Percentiles rank a stretch among this genome's conserved stretches.
phyloP scores from a whole-genome alignment of 164 flowering plant species.

The Buxus sempervirens region DNA sequence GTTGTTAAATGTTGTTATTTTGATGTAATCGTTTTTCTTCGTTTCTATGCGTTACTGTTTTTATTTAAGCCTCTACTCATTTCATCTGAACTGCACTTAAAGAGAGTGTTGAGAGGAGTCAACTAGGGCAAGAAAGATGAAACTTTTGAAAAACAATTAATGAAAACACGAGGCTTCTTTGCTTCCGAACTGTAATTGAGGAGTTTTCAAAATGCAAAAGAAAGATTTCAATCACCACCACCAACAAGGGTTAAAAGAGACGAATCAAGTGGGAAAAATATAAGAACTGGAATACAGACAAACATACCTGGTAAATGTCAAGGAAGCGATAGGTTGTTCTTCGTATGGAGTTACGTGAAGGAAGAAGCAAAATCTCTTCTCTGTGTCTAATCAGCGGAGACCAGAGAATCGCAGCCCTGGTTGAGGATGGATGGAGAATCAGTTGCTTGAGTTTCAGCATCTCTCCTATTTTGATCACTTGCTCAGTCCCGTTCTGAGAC shows the following conservation, averaged over 20 bases:
- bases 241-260: not conserved
- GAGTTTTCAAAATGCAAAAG: not conserved
- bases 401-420: conserved; percentile 11
- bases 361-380: conserved; percentile 14
- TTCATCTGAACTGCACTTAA: conserved; percentile 88
- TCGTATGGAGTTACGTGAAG: conserved; percentile 27
- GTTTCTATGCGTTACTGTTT: too few relatives aligned
- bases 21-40: too few relatives aligned
- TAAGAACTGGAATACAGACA: too few relatives aligned
- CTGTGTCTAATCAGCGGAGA: conserved; percentile 4
- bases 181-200: conserved; percentile 49
- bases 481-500: too few relatives aligned
- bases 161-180: conserved; percentile 35
- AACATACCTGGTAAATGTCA: conserved; percentile 65
- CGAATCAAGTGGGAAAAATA: not conserved
- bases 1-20: too few relatives aligned
- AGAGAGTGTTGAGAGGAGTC: not conserved
- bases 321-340: conserved; percentile 60
- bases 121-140: not conserved
- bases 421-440: conserved; percentile 3
- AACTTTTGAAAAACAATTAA: not conserved
- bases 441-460: conserved; percentile 33
- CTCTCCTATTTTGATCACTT: not conserved
- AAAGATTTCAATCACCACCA: not conserved
- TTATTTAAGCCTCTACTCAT: conserved; percentile 86